A percentile compares a stretch with the other conserved stretches of the same genome.
Conservation (phyloP, 768 basidiomycete genomes). For the Dentipellis fragilis region DNA sequence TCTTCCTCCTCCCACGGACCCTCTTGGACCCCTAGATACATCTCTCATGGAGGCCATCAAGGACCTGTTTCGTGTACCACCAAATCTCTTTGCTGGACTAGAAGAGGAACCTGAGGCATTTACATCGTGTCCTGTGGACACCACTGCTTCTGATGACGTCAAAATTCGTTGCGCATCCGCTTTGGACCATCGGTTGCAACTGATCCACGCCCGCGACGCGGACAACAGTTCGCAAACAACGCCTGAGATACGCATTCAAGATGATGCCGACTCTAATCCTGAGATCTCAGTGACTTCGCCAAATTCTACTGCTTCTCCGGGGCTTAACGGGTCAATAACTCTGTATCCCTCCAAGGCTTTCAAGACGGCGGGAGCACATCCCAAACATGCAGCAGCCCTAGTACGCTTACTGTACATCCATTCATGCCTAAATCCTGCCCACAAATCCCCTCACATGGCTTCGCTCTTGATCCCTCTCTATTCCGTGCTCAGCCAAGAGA, state of each 20-base stretch:
- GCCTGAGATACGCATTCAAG: conserved; percentile 30
- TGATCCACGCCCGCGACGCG: conserved; percentile 25
- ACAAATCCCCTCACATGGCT: conserved; percentile 56
- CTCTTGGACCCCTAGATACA: conserved; percentile 7
- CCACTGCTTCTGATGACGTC: conserved; percentile 1
- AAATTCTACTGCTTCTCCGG: conserved; percentile 16
- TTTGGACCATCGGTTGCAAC: conserved; percentile 43
- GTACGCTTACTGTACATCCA: conserved; percentile 67
- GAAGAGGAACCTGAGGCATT: conserved; percentile 9
- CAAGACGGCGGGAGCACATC: conserved; percentile 39
- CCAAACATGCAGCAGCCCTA: conserved; percentile 50
- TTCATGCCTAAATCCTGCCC: conserved; percentile 59
- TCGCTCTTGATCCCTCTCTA: conserved; percentile 66
- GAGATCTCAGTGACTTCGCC: conserved; percentile 28
- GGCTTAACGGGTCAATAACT: conserved; percentile 25
- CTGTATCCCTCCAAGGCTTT: conserved; percentile 37
- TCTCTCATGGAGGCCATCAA: conserved; percentile 12
- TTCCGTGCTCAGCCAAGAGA: conserved; percentile 48
- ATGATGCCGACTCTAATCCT: conserved; percentile 10
- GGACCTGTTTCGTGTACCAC: conserved; percentile 13
- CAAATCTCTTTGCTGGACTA: conserved; percentile 9
- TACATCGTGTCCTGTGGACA: conserved; percentile 9
- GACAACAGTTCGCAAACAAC: conserved; percentile 17
- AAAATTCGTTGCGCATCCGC: conserved; percentile 30
- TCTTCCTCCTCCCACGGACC: conserved; percentile 12